These are phyloP conservation scores for Stenocarpella maydis DNA, from an alignment of 2,329 filamentous ascomycete species.

Conservation along the genomic window DNA sequence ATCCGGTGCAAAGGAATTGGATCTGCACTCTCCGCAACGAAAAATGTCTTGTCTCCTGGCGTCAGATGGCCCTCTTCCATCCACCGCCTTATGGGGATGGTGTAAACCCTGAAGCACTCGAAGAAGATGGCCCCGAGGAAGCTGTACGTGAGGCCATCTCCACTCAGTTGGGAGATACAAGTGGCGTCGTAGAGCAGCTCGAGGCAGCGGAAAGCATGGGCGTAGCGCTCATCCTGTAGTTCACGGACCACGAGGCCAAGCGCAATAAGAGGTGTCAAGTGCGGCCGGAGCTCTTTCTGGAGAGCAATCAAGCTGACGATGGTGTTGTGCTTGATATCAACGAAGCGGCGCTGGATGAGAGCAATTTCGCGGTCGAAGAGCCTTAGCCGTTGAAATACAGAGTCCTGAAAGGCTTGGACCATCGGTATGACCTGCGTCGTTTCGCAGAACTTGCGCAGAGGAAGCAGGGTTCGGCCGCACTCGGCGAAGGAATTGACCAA, in stretches of 20 bases:
- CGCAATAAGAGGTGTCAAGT: slow-evolving; percentile 63
- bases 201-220: slow-evolving; percentile 74
- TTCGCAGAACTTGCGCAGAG: slow-evolving; percentile 55
- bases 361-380: slow-evolving; percentile 68
- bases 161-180: slow-evolving; percentile 73
- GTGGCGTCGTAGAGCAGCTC: slow-evolving; percentile 79
- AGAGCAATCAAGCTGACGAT: slow-evolving; percentile 74
- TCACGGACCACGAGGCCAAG: slow-evolving; percentile 70
- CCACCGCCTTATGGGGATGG: slow-evolving; percentile 82
- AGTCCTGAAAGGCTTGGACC: slow-evolving; percentile 76
- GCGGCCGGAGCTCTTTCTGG: slow-evolving; percentile 62
- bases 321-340: slow-evolving; percentile 60
- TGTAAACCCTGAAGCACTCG: slow-evolving; percentile 82
- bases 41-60: slow-evolving; percentile 74
- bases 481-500: slow-evolving; percentile 57
- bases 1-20: slow-evolving; percentile 69
- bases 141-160: slow-evolving; percentile 67
- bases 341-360: slow-evolving; percentile 65
- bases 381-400: slow-evolving; percentile 63
- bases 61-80: slow-evolving; percentile 80
- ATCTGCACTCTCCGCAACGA: slow-evolving; percentile 69
- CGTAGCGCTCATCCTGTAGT: slow-evolving; percentile 57
- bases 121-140: slow-evolving; percentile 77
- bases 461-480: slow-evolving; percentile 53
- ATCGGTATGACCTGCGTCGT: slow-evolving; percentile 61